Conservation (phyloP, 257 asterid species). For the Capsicum rhomboideum region DNA sequence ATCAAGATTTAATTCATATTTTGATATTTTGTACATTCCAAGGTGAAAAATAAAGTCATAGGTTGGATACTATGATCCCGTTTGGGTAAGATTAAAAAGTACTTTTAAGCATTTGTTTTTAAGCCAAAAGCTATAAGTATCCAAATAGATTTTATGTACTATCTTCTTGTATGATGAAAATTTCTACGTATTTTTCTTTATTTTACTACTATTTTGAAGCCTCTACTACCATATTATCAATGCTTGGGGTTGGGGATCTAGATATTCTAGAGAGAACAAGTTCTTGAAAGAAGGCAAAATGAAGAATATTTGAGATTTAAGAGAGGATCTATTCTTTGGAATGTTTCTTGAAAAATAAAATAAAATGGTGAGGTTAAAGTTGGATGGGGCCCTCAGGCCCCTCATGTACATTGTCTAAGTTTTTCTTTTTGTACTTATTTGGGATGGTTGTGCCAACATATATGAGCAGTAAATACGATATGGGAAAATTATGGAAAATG, state of each 20-base stretch:
- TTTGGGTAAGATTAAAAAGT: no score
- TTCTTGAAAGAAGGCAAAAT: background rate
- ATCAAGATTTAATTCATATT: background rate
- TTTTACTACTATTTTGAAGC: background rate
- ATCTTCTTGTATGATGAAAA: background rate
- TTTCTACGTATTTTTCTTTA: background rate
- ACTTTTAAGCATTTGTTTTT: no score
- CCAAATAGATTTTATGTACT: background rate
- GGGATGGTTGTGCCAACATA: background rate
- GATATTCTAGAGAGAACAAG: background rate
- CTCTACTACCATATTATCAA: background rate
- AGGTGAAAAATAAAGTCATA: background rate
- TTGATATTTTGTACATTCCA: background rate
- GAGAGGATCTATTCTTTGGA: background rate
- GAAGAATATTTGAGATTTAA: background rate
- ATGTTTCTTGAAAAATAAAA: background rate
- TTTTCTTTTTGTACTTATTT: background rate
- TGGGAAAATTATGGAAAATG: no score
- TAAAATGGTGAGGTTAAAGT: background rate
- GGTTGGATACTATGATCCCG: no score
- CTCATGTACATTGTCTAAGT: background rate
- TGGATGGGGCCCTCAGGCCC: background rate
- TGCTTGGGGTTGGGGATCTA: background rate
- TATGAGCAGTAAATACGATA: background rate
- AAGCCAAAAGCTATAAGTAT: no score